Base-by-base conservation (phyloP, 2,329 filamentous ascomycete genomes). In the Sphaerulina musiva region DNA sequence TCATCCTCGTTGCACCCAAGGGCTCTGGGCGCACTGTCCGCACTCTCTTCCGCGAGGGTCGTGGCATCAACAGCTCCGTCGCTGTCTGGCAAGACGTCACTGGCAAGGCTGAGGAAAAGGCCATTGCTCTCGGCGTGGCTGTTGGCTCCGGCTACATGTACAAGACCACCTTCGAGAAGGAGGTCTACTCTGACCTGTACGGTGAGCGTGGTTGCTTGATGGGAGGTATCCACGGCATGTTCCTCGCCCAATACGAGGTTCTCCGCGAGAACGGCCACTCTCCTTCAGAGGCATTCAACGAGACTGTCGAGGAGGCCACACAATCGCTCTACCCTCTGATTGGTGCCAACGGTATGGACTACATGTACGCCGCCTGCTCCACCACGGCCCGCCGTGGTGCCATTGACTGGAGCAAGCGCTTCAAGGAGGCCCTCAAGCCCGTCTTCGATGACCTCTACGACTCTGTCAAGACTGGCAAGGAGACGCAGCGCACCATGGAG, bases 221-320 rank as follows among this genome's bases (percentile, higher is more conserved):
- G 93, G 93, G 93, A 69, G 93, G 93, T 77, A 98, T 98, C 78
- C 93, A 98, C 84, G 93, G 93, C 74, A 98, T 98, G 93, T 98
- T 98, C 88, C 89, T 98, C 66, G 93, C 93, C 60, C 93, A 98
- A 81, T 98, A 98, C 83, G 93, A 98, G 83, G 93, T 98, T 66
- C 91, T 98, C 77, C 91, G 93, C 72, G 93, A 98, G 85, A 87
- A 88, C 67, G 93, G 93, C 77, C 93, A 98, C 86, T 87, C 82
- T 77, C 93, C 93, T 74, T 92, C 87, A 68, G 93, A 98, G 80
- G 93, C 93, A 65, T 98, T 98, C 87, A 98, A 98, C 84, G 93
- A 98, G 89, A 98, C 93, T 65, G 93, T 98, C 66, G 93, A 98
- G 83, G 93, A 98, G 83, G 93, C 93, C 64, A 98, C 93, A 50